These are phyloP conservation scores for Teunomyces tritomae DNA, from an alignment of 805 yeast species.

Conservation along the genomic window DNA sequence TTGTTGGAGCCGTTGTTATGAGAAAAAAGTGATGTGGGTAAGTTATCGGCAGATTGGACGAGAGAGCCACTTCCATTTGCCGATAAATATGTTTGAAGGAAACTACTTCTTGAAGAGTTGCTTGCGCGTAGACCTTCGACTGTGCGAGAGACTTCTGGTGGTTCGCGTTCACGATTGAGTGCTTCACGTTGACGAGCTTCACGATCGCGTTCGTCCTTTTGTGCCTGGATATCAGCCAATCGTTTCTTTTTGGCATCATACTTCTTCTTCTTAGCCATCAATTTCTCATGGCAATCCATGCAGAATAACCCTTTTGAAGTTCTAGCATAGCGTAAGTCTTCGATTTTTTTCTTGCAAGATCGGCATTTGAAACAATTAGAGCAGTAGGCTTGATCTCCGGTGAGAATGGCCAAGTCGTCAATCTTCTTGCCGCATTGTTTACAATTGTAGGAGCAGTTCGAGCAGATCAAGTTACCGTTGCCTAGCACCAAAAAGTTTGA, in stretches of 20 bases:
- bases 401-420: conserved; percentile 87
- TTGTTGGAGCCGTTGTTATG: conserved; percentile 4
- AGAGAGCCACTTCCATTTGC: conserved; percentile 8
- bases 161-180: conserved; percentile 19
- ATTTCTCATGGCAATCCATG: conserved; percentile 84
- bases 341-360: conserved; percentile 80
- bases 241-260: conserved; percentile 49
- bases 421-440: conserved; percentile 81
- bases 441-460: conserved; percentile 90
- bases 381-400: conserved; percentile 95
- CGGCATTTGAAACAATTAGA: conserved; percentile 86
- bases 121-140: conserved; percentile 7
- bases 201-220: conserved; percentile 29
- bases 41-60: background rate
- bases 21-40: background rate
- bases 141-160: conserved; percentile 4
- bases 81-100: conserved; percentile 10
- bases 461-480: conserved; percentile 86
- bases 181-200: conserved; percentile 9
- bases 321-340: conserved; percentile 86
- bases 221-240: conserved; percentile 21
- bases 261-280: conserved; percentile 71
- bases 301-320: conserved; percentile 92
- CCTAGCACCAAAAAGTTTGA: conserved; percentile 90
- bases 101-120: conserved; percentile 11